A percentile compares a stretch with the other conserved stretches of the same genome.
Conservation (phyloP, 2,329 filamentous ascomycete species). For the Alternaria viburni region DNA sequence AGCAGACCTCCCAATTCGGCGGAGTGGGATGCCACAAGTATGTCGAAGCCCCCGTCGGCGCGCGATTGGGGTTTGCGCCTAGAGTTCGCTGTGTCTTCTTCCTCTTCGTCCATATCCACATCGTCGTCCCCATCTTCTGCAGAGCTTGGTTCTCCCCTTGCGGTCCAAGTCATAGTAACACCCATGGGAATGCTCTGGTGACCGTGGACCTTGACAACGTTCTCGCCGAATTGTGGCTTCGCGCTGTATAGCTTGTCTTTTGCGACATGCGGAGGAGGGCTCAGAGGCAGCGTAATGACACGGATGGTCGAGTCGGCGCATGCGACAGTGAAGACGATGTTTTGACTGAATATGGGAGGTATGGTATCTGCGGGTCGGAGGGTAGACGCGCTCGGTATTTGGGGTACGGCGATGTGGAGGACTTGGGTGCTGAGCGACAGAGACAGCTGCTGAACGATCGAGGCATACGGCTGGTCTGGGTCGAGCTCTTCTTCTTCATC, state of each 20-base stretch:
- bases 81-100: constrained; percentile 24
- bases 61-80: constrained; percentile 22
- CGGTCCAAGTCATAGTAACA: constrained; percentile 61
- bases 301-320: constrained; percentile 64
- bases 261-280: constrained; percentile 55
- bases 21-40: constrained; percentile 52
- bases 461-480: constrained; percentile 60
- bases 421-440: constrained; percentile 62
- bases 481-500: constrained; percentile 65
- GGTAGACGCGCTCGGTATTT: constrained; percentile 40
- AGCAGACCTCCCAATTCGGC: constrained; percentile 49
- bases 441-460: constrained; percentile 61
- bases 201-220: constrained; percentile 57
- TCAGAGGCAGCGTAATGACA: constrained; percentile 61
- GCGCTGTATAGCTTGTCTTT: constrained; percentile 32
- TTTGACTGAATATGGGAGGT: constrained; percentile 56
- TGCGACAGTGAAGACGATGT: constrained; percentile 60
- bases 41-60: constrained; percentile 43
- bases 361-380: constrained; percentile 45
- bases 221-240: constrained; percentile 49
- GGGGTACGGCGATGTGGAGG: constrained; percentile 59
- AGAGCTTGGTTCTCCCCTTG: constrained; percentile 24
- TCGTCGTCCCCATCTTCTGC: constrained; percentile 36
- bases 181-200: constrained; percentile 60
- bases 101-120: constrained; percentile 45